Base-by-base conservation (phyloP, 2,329 filamentous ascomycete genomes). In the Dichotomopilus funicola region DNA sequence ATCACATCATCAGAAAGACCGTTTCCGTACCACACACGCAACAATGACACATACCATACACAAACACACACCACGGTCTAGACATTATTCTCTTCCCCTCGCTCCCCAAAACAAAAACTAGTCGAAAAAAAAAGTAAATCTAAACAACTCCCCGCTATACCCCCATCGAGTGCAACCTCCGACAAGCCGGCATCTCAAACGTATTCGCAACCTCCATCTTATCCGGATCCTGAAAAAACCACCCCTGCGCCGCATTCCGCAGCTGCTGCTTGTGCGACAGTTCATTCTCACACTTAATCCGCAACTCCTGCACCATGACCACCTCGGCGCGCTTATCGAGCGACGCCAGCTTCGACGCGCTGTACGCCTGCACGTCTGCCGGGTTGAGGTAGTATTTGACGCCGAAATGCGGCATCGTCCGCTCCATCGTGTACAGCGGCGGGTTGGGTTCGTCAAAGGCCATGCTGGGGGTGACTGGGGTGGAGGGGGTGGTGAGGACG, bases 321-420 rank as follows among this genome's bases (percentile, higher is more conserved):
- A 80, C 72, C 69, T 97, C 92, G 47, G 91, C 94, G 54, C 78
- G 78, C 61, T 83, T 79, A 69, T 97, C 94, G 36, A 99, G 75
- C 63, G 86, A 80, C 48, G 76, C 74, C 66, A 95, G 81, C 68
- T 94, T 87, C 54, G 81, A 78, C 9, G 79, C 71, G 54, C 79
- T 85, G 69, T 84, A 91, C 38, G 86, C 82, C 34, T 81, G 78
- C 35, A 96, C 80, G 34, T 96, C 91, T 4, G 71, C 69, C 1
- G 91, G 91, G 68, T 95, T 86, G 59, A 97, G 80, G 67, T 81
- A 99, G 74, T 97, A 99, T 58, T 89, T 81, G 51, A 95, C 78
- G 51, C 86, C 83, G 59, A 90, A 77, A 53, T 82, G 81, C 0
- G 81, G 79, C 31, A 88, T 92, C 31, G 78, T 81, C 56, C 90